Evolutionary conservation across 2,329 filamentous ascomycete genomes (phyloP), one percentile per base, ranked within the genome.

Genomic region (Albophoma yamanashiensis): DNA sequence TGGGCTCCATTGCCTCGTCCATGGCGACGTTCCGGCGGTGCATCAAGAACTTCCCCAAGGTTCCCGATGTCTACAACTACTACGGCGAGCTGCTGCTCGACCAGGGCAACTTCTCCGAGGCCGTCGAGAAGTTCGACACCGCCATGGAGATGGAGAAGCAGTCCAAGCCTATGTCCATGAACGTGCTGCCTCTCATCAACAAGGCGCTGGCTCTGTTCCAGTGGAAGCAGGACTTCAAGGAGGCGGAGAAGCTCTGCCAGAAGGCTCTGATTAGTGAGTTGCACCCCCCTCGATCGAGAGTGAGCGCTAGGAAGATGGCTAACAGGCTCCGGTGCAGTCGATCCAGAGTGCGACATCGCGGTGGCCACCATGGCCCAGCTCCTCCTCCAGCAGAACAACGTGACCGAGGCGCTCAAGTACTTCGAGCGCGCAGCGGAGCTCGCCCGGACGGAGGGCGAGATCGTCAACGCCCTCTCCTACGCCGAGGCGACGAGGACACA

Each of bases 131-230:
- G 78, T 99, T 99, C 70, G 94, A 99, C 74, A 94, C 88, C 34
- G 94, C 94, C n/a, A 92, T 97, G 66, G 92, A 97, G 72, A 93
- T 97, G 88, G 94, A 99, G 83, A 95, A 94, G 81, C 87, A 91
- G 75, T 88, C 86, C 65, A 95, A 95, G 79, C 92, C 92, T 17
- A 88, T 94, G 75, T 89, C 91, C 63, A 97, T 99, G 88, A 99
- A 99, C 70, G 94, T 99, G 38, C 79, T 99, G 64, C 94, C 94
- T 17, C 81, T 99, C 57, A 97, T 99, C 78, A 99, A 99, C 85
- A 99, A 99, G 81, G 92, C 94, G 6, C 83, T 99, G 36, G 92
- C 93, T 15, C 81, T 97, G 55, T 97, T 97, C 84, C 94, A 99
- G 74, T 97, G 92, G 89, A 97, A 96, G 82, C 89, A 95, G 70